Evolutionary conservation across 352 stramenopile species (phyloP), one percentile per base, ranked within the genome.

Genomic region (Halophytophthora polymorphica): DNA sequence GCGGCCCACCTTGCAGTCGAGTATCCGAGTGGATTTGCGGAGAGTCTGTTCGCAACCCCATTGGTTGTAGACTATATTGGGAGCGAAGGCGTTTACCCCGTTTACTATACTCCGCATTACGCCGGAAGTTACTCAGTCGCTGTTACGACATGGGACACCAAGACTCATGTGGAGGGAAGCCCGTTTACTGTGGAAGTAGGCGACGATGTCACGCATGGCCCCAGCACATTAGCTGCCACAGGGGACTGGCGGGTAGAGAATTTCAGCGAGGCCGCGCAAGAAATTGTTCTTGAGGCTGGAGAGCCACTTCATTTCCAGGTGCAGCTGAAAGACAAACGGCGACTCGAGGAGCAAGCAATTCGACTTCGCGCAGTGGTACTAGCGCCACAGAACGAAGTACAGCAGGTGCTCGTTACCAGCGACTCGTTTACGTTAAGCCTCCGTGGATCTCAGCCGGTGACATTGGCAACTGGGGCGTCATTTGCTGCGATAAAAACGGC

Each of bases 41-140:
- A 50, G 0, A 88, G 69, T 42, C 34, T 90, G 47, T 86, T 65
- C 23, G 51, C 48, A 6, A 75, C 53, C 1, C 74, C 80, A 0
- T 47, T 95, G 8, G 61, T 33, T 11, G 65, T 95, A 6, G 61
- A 54, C 0, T 85, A 84, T 41, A 50, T 54, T 0, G 77, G 92
- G 7, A 69, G 53, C 0, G 53, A 41, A 37, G 93, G 95, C 0
- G 53, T 90, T 3, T 98, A 99, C 66, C 95, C 90, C 0, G 77
- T 98, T 19, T 58, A 65, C 15, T 99, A 98, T 57, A 98, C 75
- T 5, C 70, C 94, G 6, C 93, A 93, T 53, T 84, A 95, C 38
- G 90, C 79, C 6, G 96, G 96, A 8, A 64, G 57, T 13, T 98
- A 98, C 64, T 79, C 82, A 3, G 64, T 98, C 37, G 79, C 64